These are phyloP conservation scores for Irpex lacteus DNA, from an alignment of 1,284 basidiomycete genomes.

Conservation along the genomic window DNA sequence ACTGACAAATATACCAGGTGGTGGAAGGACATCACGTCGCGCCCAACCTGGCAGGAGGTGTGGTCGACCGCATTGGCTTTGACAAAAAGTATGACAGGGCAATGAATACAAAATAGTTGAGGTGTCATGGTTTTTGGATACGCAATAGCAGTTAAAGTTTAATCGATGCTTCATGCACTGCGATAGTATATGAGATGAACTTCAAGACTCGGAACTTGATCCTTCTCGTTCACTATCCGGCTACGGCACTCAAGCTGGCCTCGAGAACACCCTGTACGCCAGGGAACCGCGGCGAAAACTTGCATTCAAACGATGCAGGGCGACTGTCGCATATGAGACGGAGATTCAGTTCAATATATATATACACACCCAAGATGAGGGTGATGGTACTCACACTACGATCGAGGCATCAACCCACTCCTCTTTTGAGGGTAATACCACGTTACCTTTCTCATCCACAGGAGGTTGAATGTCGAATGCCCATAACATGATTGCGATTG, in stretches of 20 bases:
- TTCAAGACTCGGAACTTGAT: neutral
- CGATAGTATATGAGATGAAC: too few species aligned
- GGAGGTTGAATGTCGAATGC: neutral
- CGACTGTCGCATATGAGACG: neutral
- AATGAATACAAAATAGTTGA: too few species aligned
- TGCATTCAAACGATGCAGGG: neutral
- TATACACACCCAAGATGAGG: neutral
- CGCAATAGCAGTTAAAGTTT: too few species aligned
- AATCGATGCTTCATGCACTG: too few species aligned
- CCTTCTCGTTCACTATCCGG: neutral
- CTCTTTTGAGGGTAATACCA: neutral
- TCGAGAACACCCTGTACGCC: neutral
- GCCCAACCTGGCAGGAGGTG: neutral
- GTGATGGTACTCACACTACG: neutral
- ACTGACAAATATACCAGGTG: neutral
- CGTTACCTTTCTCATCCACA: neutral
- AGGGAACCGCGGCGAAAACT: neutral
- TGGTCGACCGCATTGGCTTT: neutral
- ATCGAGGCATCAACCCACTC: neutral
- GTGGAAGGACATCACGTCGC: slow-evolving; percentile 2
- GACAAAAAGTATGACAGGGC: too few species aligned
- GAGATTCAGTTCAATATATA: neutral
- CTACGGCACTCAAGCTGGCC: neutral
- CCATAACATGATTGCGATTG: neutral
- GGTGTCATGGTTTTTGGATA: too few species aligned